Percentiles rank a stretch among this genome's conserved stretches.
phyloP scores from a whole-genome alignment of 441 rosid genomes.

The Arabidopsis hybrid region DNA sequence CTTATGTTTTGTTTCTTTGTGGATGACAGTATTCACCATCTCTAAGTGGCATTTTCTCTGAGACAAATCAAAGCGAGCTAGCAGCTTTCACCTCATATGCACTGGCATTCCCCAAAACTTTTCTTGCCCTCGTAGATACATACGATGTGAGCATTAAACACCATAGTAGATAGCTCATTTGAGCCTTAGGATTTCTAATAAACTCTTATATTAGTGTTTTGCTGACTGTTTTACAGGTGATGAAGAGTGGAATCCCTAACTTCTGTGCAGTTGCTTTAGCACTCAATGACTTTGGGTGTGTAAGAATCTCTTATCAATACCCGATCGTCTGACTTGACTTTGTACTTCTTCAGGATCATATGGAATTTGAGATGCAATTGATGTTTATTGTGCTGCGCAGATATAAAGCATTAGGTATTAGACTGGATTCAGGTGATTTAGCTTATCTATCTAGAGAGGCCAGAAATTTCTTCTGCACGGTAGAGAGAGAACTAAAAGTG shows the following conservation, averaged over 20 bases:
- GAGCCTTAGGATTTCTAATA: slow-evolving; percentile 11
- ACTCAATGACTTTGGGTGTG: slow-evolving; percentile 82
- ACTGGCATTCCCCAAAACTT: slow-evolving; percentile 82
- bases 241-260: slow-evolving; percentile 91
- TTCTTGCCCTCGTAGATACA: slow-evolving; percentile 95
- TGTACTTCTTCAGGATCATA: neutral
- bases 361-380: slow-evolving; percentile 24
- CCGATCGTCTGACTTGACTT: neutral
- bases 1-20: no score
- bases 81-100: slow-evolving; percentile 93
- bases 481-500: slow-evolving; percentile 78
- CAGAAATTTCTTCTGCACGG: slow-evolving; percentile 69
- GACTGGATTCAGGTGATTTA: slow-evolving; percentile 96
- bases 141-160: slow-evolving; percentile 72
- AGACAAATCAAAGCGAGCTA: slow-evolving; percentile 96
- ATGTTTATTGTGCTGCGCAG: slow-evolving; percentile 49
- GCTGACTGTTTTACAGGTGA: slow-evolving; percentile 58
- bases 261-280: slow-evolving; percentile 94
- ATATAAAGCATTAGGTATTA: slow-evolving; percentile 84
- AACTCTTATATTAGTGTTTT: slow-evolving; percentile 19
- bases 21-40: slow-evolving; percentile 62
- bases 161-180: slow-evolving; percentile 6
- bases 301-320: slow-evolving; percentile 34
- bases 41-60: slow-evolving; percentile 67
- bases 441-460: slow-evolving; percentile 85